Conservation (phyloP, 2,329 filamentous ascomycete genomes). For the Fusarium piperis region DNA sequence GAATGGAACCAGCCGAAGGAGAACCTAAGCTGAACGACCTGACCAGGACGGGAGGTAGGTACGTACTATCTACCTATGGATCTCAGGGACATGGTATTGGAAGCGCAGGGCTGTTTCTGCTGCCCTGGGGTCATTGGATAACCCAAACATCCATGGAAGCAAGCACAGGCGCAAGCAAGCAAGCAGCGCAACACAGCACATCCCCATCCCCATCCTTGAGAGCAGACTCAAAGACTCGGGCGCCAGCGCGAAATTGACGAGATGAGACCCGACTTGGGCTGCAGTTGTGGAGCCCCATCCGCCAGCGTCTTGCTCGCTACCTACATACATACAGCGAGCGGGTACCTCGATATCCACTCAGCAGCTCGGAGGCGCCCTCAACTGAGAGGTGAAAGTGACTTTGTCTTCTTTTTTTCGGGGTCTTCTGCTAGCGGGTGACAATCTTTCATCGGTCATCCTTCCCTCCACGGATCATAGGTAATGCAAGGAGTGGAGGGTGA, state of each 20-base stretch:
- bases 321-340: neutral
- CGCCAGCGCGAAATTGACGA: conserved; percentile 45
- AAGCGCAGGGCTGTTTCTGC: conserved; percentile 30
- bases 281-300: conserved; percentile 35
- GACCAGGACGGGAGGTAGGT: neutral
- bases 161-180: neutral
- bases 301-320: neutral
- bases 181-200: neutral
- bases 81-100: neutral
- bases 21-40: neutral
- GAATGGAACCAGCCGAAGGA: conserved; percentile 12
- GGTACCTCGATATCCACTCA: conserved; percentile 8
- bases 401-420: neutral
- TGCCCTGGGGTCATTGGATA: conserved; percentile 15
- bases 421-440: conserved; percentile 7
- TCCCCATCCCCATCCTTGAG: neutral
- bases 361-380: conserved; percentile 7
- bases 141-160: neutral
- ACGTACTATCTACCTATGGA: neutral
- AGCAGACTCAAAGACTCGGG: conserved; percentile 38
- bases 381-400: neutral
- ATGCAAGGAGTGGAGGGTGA: conserved; percentile 32
- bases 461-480: conserved; percentile 3
- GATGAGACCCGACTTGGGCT: conserved; percentile 42
- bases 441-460: neutral